Conservation (phyloP, 2,329 filamentous ascomycete species). For the Aspergillus sojae region DNA sequence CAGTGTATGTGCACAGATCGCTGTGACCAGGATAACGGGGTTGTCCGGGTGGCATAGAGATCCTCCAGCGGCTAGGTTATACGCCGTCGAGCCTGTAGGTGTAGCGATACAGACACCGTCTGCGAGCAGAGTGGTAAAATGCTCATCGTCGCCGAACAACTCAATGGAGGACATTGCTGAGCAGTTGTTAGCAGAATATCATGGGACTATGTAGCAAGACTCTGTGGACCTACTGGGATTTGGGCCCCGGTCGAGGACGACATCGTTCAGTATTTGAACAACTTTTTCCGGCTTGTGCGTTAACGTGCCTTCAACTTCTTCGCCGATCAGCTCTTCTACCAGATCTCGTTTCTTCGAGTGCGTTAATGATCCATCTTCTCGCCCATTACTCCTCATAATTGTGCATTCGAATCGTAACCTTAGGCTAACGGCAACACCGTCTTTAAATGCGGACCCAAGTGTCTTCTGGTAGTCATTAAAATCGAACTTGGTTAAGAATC, state of each 20-base stretch:
- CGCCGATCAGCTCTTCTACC: slow-evolving; percentile 86
- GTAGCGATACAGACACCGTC: slow-evolving; percentile 94
- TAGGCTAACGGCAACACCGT: slow-evolving; percentile 86
- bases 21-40: slow-evolving; percentile 90
- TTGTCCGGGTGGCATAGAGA: slow-evolving; percentile 95
- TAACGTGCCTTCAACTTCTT: slow-evolving; percentile 78
- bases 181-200: slow-evolving; percentile 1
- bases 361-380: slow-evolving; percentile 29
- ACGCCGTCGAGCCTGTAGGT: slow-evolving; percentile 91
- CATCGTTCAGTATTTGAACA: slow-evolving; percentile 90
- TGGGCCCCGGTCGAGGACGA: slow-evolving; percentile 93
- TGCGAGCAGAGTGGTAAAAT: slow-evolving; percentile 90
- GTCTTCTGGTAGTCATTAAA: slow-evolving; percentile 74
- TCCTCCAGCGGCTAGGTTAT: slow-evolving; percentile 93
- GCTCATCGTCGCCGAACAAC: slow-evolving; percentile 91
- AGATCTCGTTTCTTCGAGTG: slow-evolving; percentile 62
- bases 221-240: slow-evolving; percentile 72
- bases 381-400: slow-evolving; percentile 70
- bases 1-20: slow-evolving; percentile 92
- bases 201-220: neutral
- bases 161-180: slow-evolving; percentile 88
- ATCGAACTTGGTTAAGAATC: slow-evolving; percentile 96
- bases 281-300: slow-evolving; percentile 85
- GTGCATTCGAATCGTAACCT: slow-evolving; percentile 90
- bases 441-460: slow-evolving; percentile 70